phyloP scores from a whole-genome alignment of 1,284 basidiomycete species.

The Leccinum subfulvum region DNA sequence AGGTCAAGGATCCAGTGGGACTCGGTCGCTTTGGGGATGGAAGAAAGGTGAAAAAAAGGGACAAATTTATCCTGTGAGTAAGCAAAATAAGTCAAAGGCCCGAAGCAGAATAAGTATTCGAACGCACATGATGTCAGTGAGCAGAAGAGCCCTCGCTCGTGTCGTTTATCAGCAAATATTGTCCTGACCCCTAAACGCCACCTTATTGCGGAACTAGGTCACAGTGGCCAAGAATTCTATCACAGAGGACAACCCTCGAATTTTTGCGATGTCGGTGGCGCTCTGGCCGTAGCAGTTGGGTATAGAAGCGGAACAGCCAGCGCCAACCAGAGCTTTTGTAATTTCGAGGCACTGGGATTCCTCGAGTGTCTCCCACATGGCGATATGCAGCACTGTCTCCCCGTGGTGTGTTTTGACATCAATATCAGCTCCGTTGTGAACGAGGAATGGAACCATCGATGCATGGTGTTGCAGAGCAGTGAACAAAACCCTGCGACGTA shows the following conservation, averaged over 20 bases:
- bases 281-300: not conserved
- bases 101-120: conserved; percentile 9
- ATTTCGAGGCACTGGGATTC: not conserved
- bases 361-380: not conserved
- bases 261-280: not conserved
- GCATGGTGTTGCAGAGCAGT: not conserved
- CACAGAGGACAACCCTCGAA: not conserved
- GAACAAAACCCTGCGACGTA: not conserved
- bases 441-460: not conserved
- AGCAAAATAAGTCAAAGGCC: no score
- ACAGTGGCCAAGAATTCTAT: not conserved
- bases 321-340: no score
- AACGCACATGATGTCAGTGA: no score
- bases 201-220: not conserved
- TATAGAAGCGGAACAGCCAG: not conserved
- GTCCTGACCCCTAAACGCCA: no score
- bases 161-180: no score
- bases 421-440: not conserved
- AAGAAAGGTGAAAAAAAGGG: no score
- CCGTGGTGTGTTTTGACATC: not conserved
- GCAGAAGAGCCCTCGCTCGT: no score
- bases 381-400: not conserved
- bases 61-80: no score
- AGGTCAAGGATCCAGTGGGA: no score
- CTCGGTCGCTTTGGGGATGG: no score